These are phyloP conservation scores for Leccinum fallax DNA, from an alignment of 1,284 basidiomycete genomes.

Conservation along the genomic window DNA sequence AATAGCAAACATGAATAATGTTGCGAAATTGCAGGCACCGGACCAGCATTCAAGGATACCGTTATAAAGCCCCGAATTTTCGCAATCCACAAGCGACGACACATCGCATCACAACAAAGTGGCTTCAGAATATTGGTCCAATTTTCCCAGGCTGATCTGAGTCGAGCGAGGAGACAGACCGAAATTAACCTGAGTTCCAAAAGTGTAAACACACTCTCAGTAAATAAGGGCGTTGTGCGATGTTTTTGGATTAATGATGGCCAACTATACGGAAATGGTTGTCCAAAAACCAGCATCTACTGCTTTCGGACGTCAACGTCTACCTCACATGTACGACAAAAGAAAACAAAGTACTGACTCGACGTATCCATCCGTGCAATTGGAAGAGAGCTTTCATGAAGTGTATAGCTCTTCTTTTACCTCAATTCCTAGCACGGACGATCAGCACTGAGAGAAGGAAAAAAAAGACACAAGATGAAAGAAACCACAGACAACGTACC, in stretches of 20 bases:
- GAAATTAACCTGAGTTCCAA: not conserved
- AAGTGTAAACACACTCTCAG: not conserved
- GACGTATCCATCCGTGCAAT: constrained; percentile 14
- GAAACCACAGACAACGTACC: constrained; percentile 55
- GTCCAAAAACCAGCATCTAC: constrained; percentile 31
- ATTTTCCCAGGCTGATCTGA: not conserved
- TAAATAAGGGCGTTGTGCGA: constrained; percentile 1
- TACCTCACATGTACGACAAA: not conserved
- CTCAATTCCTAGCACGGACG: constrained; percentile 37
- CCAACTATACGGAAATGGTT: constrained; percentile 21
- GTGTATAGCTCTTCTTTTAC: constrained; percentile 50
- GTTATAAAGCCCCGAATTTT: not conserved
- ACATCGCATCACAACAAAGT: not conserved
- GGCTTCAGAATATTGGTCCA: not conserved
- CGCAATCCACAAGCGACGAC: not conserved
- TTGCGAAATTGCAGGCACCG: not conserved
- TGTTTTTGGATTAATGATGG: constrained; percentile 22
- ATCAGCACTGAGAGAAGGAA: not conserved
- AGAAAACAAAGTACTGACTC: constrained; percentile 18
- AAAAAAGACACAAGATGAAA: not conserved
- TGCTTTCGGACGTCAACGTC: constrained; percentile 17
- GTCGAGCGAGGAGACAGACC: not conserved
- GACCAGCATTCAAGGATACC: not conserved
- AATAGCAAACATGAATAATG: not conserved
- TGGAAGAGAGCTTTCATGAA: constrained; percentile 25